Conservation (phyloP, 108 stramenopile genomes). For the Schizochytrium sp. region DNA sequence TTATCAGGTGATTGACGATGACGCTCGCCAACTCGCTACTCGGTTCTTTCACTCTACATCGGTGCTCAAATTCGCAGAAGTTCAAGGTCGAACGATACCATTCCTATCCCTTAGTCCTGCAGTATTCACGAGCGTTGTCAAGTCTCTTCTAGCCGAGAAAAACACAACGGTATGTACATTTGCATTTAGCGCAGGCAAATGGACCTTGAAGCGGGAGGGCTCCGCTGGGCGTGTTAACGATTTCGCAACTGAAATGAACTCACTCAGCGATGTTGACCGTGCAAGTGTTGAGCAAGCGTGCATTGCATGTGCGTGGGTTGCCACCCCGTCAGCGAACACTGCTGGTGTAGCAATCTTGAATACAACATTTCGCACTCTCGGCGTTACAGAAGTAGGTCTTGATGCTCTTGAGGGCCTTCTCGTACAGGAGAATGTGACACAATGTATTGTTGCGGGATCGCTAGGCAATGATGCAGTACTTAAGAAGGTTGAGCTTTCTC, state of each 20-base stretch:
- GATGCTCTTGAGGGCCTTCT: slow-evolving; percentile 6
- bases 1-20: not conserved
- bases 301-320: not conserved
- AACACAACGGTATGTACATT: not conserved
- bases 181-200: not conserved
- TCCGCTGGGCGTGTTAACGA: not conserved
- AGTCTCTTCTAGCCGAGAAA: not conserved
- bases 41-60: slow-evolving; percentile 8
- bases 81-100: not conserved
- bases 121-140: slow-evolving; percentile 6
- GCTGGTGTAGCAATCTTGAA: not conserved
- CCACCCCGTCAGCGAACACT: not conserved
- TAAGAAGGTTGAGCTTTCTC: not conserved
- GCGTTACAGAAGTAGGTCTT: not conserved
- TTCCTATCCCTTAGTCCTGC: slow-evolving; percentile 18
- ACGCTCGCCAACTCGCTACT: slow-evolving; percentile 8
- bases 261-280: slow-evolving; percentile 13
- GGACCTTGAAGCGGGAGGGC: slow-evolving; percentile 25
- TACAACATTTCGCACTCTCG: slow-evolving; percentile 13
- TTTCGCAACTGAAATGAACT: not conserved
- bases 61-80: slow-evolving; percentile 9
- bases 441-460: not conserved
- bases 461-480: not conserved
- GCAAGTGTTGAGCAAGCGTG: not conserved
- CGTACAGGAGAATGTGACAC: not conserved